These are phyloP conservation scores for Eremothecium cymbalariae DNA, from an alignment of 1,139 yeast genomes.

Conservation along the genomic window DNA sequence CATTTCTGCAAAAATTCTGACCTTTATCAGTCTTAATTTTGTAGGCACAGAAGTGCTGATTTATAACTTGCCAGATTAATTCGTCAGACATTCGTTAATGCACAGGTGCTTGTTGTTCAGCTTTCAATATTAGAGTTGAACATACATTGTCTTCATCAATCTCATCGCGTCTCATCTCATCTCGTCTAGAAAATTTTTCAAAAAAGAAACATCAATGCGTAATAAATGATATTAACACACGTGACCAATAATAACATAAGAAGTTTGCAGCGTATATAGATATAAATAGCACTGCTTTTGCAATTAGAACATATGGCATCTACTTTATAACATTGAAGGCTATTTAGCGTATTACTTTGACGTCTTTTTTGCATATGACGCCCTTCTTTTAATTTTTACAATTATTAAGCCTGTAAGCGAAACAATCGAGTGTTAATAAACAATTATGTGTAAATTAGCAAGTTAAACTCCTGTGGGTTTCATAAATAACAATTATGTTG, in stretches of 20 bases:
- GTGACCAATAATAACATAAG: slow-evolving; percentile 3
- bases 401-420: too few relatives aligned
- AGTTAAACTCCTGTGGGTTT: too few relatives aligned
- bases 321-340: too few relatives aligned
- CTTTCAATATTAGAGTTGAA: neutral
- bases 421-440: too few relatives aligned
- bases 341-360: too few relatives aligned
- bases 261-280: too few relatives aligned
- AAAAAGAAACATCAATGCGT: slow-evolving; percentile 6
- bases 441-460: too few relatives aligned
- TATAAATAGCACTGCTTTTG: too few relatives aligned
- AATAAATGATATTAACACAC: slow-evolving; percentile 2
- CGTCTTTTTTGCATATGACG: too few relatives aligned
- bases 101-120: slow-evolving; percentile 1
- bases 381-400: too few relatives aligned
- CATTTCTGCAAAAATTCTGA: slow-evolving; percentile 80
- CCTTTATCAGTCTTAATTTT: slow-evolving; percentile 72
- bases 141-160: slow-evolving; percentile 7
- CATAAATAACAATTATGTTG: too few relatives aligned
- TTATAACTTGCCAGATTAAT: slow-evolving; percentile 85
- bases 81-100: slow-evolving; percentile 37
- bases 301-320: too few relatives aligned
- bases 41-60: slow-evolving; percentile 83
- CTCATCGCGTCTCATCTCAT: slow-evolving; percentile 21
- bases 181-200: slow-evolving; percentile 14